Conservation (phyloP, 164 flowering plant genomes). For the Vitis amurensis region DNA sequence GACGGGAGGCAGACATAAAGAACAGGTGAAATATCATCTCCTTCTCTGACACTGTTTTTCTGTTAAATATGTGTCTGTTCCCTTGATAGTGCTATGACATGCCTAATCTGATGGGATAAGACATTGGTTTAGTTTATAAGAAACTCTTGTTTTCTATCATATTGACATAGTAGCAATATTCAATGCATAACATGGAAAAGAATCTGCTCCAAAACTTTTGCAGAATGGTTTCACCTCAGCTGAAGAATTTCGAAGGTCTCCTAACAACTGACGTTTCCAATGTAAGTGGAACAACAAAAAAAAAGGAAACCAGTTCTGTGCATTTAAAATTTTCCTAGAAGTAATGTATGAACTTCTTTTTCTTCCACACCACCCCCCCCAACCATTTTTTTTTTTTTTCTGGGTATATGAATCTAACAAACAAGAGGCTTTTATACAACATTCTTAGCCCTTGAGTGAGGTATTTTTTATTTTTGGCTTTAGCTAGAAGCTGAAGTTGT, state of each 20-base stretch:
- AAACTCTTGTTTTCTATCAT: neutral
- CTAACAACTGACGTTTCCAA: slow-evolving; percentile 44
- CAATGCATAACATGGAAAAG: no score
- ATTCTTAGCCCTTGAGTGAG: no score
- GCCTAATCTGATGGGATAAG: neutral
- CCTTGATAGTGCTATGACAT: neutral
- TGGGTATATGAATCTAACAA: no score
- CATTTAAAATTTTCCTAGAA: neutral
- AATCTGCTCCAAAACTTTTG: slow-evolving; percentile 13
- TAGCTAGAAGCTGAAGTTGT: no score
- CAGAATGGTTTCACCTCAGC: slow-evolving; percentile 67
- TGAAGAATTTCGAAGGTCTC: slow-evolving; percentile 78
- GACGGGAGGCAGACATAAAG: slow-evolving; percentile 78
- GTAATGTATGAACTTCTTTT: neutral
- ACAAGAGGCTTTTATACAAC: no score
- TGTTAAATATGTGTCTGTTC: neutral
- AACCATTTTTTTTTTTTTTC: neutral
- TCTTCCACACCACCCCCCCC: neutral
- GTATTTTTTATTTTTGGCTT: no score
- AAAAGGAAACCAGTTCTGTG: neutral
- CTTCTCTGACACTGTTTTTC: neutral
- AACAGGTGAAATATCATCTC: slow-evolving; percentile 46
- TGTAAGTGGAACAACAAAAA: slow-evolving; percentile 38
- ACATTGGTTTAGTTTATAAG: neutral
- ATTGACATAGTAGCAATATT: neutral